phyloP scores from a whole-genome alignment of 2,329 filamentous ascomycete genomes.

The Chaetomium globosum region DNA sequence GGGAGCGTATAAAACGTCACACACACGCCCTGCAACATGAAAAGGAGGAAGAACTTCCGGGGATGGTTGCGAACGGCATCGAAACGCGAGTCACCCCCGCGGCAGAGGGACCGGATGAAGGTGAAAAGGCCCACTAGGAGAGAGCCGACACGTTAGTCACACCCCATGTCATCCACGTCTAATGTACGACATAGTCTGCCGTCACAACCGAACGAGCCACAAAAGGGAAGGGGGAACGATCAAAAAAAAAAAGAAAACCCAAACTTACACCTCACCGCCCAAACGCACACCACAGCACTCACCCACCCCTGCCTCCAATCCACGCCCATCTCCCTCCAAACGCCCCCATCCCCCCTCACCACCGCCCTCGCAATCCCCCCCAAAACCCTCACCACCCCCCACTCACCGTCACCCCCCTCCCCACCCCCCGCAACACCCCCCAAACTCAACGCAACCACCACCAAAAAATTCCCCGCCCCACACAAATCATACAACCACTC shows the following conservation, averaged over 20 bases:
- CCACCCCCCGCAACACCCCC: too few species aligned
- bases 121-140: slow-evolving; percentile 63
- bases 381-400: not conserved
- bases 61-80: slow-evolving; percentile 46
- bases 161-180: too few species aligned
- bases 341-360: not conserved
- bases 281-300: not conserved
- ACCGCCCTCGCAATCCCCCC: not conserved
- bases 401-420: not conserved
- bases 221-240: not conserved
- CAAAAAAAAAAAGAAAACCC: not conserved
- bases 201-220: not conserved
- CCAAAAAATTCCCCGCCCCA: not conserved
- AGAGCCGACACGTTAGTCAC: not conserved
- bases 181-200: not conserved
- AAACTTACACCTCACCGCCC: slow-evolving; percentile 17
- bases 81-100: slow-evolving; percentile 60
- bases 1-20: slow-evolving; percentile 68
- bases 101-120: slow-evolving; percentile 60
- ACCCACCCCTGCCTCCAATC: slow-evolving; percentile 13
- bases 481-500: not conserved
- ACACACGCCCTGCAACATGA: slow-evolving; percentile 65
- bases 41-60: slow-evolving; percentile 44
- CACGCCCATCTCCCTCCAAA: slow-evolving; percentile 9
- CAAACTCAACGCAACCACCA: not conserved